A percentile compares a stretch with the other conserved stretches of the same genome.
phyloP scores from a whole-genome alignment of 345 rosid genomes.

The Psidium friedrichsthalianum region DNA sequence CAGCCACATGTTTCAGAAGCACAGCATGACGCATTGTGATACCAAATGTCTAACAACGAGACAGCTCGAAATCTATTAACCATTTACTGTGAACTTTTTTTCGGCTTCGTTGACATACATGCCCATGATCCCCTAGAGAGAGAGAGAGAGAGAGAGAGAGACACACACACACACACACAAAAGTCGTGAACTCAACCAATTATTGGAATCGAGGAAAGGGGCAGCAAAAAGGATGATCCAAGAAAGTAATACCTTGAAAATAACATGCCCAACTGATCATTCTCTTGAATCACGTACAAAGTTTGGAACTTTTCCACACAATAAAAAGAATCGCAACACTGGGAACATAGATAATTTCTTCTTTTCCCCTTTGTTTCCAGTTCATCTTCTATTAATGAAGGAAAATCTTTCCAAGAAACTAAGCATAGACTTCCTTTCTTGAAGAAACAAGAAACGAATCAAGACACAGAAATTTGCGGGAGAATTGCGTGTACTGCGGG shows the following conservation, averaged over 20 bases:
- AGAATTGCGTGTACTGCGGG: neutral
- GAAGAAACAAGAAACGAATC: neutral
- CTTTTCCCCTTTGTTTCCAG: neutral
- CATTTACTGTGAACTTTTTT: neutral
- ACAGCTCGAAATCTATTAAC: neutral
- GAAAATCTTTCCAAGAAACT: neutral
- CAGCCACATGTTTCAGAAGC: conserved; percentile 75
- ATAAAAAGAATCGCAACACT: neutral
- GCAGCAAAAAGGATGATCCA: neutral
- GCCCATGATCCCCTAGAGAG: neutral
- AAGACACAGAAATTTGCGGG: too few species aligned
- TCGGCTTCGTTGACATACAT: neutral
- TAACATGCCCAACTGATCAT: neutral
- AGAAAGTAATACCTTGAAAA: neutral
- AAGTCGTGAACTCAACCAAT: neutral
- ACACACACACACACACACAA: neutral
- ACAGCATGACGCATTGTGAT: conserved; percentile 41
- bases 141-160: too few species aligned
- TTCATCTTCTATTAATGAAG: neutral
- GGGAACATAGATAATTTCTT: neutral
- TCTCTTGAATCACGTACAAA: neutral
- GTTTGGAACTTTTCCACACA: neutral
- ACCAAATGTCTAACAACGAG: neutral
- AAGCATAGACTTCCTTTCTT: neutral
- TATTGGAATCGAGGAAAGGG: neutral